A percentile compares a stretch with the other conserved stretches of the same genome.
Evolutionary conservation across 2,329 filamentous ascomycete species (phyloP).

Genomic region (Ophiostoma novo-ulmi): DNA sequence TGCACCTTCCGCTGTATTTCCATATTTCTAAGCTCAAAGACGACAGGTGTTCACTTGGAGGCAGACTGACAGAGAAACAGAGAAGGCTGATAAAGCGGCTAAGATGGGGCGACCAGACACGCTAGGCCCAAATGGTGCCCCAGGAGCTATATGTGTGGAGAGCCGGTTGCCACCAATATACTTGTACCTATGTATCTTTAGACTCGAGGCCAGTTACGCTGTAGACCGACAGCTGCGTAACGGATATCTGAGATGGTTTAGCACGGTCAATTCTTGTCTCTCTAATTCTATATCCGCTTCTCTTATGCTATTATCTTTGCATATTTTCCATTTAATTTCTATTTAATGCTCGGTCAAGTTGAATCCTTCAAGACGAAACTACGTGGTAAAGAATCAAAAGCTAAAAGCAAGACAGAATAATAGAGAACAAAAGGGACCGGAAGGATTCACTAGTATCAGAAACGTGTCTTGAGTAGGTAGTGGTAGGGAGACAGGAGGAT

Average conservation of each 20-base stretch:
- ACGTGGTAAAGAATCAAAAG: background rate
- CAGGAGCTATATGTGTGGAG: constrained; percentile 1
- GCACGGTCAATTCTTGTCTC: background rate
- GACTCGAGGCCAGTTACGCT: background rate
- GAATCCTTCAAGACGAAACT: background rate
- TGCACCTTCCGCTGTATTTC: background rate
- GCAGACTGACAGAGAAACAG: background rate
- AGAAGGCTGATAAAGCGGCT: constrained; percentile 25
- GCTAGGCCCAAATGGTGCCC: constrained; percentile 13
- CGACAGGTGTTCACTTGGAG: constrained; percentile 28
- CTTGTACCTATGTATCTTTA: background rate
- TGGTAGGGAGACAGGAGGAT: background rate
- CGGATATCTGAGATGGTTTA: background rate
- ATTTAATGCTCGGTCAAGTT: background rate
- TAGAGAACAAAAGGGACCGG: background rate
- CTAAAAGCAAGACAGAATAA: background rate
- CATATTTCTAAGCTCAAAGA: constrained; percentile 19
- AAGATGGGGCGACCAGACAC: background rate
- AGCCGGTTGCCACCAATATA: background rate
- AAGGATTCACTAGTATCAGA: background rate
- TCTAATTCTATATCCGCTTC: no score
- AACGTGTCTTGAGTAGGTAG: background rate
- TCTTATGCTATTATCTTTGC: background rate
- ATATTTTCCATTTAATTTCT: background rate
- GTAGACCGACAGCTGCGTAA: background rate